These are phyloP conservation scores for Arabidopsis hybrid DNA, from an alignment of 441 rosid species.

Conservation along the genomic window DNA sequence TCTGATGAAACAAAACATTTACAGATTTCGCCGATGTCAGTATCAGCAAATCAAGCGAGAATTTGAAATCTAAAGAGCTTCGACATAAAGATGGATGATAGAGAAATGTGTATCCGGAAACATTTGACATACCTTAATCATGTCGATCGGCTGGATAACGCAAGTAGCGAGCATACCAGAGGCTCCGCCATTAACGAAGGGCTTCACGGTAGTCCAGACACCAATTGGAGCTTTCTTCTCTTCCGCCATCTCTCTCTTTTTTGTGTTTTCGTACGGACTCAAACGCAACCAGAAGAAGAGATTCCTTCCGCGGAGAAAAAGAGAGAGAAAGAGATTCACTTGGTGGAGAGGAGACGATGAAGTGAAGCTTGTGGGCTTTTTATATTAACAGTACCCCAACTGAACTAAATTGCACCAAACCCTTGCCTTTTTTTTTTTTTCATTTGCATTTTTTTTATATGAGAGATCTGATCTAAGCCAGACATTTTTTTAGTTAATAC, in stretches of 20 bases:
- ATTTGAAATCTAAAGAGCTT: neutral
- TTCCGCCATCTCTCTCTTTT: slow-evolving; percentile 62
- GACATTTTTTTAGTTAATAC: neutral
- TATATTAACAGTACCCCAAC: slow-evolving; percentile 35
- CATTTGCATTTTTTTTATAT: neutral
- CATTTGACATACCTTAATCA: slow-evolving; percentile 74
- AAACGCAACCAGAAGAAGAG: slow-evolving; percentile 25
- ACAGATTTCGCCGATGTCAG: neutral
- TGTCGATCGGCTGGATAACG: slow-evolving; percentile 96
- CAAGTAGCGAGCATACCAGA: slow-evolving; percentile 99
- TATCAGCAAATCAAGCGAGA: slow-evolving; percentile 4
- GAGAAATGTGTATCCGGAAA: neutral
- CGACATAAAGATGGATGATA: neutral
- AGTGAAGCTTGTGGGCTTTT: slow-evolving; percentile 28
- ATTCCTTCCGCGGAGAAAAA: slow-evolving; percentile 19
- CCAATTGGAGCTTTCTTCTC: slow-evolving; percentile 78
- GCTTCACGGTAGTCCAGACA: slow-evolving; percentile 83
- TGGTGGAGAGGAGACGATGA: slow-evolving; percentile 35
- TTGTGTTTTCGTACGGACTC: slow-evolving; percentile 26
- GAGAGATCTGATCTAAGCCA: slow-evolving; percentile 27
- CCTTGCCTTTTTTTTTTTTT: slow-evolving; percentile 4
- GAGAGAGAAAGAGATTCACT: slow-evolving; percentile 28
- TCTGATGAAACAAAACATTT: slow-evolving; percentile 31
- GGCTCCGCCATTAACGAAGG: slow-evolving; percentile 95
- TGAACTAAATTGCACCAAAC: slow-evolving; percentile 33